These are phyloP conservation scores for Paraphoma sp. DNA, from an alignment of 2,329 filamentous ascomycete genomes.

Conservation along the genomic window DNA sequence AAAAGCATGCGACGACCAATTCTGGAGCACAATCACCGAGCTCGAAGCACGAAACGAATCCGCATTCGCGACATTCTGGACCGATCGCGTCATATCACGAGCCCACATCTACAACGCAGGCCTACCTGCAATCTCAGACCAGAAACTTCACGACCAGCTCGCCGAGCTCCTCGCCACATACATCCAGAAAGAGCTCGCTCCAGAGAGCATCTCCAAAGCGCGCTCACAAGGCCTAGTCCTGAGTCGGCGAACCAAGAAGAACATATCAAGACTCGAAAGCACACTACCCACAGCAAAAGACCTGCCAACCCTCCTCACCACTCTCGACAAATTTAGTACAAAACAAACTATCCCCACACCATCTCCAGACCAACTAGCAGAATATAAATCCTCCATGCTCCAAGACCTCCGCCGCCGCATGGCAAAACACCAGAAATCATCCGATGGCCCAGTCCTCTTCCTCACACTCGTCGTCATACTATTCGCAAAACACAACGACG, in stretches of 20 bases:
- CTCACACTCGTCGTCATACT: constrained; percentile 45
- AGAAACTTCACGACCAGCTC: constrained; percentile 43
- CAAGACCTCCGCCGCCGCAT: constrained; percentile 43
- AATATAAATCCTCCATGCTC: constrained; percentile 34
- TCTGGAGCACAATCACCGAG: constrained; percentile 28
- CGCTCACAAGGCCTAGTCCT: constrained; percentile 36
- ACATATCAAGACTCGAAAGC: constrained; percentile 35
- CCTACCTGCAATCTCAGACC: constrained; percentile 29
- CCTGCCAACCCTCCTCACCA: constrained; percentile 10
- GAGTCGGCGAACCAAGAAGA: constrained; percentile 41
- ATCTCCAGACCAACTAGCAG: constrained; percentile 6
- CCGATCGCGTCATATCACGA: constrained; percentile 35
- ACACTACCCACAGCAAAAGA: constrained; percentile 16
- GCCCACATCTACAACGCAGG: constrained; percentile 34
- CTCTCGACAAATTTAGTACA: constrained; percentile 41
- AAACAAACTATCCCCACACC: constrained; percentile 37
- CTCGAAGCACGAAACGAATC: constrained; percentile 38
- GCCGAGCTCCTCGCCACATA: constrained; percentile 39
- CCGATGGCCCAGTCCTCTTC: constrained; percentile 47
- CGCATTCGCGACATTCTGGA: constrained; percentile 42
- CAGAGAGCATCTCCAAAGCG: constrained; percentile 40
- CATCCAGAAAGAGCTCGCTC: constrained; percentile 41
- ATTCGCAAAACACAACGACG: constrained; percentile 34
- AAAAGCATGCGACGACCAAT: constrained; percentile 30
- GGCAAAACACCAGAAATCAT: constrained; percentile 38